A percentile compares a stretch with the other conserved stretches of the same genome.
Evolutionary conservation across 1,139 yeast species (phyloP).

Genomic region (Suhomyces choctaworum): DNA sequence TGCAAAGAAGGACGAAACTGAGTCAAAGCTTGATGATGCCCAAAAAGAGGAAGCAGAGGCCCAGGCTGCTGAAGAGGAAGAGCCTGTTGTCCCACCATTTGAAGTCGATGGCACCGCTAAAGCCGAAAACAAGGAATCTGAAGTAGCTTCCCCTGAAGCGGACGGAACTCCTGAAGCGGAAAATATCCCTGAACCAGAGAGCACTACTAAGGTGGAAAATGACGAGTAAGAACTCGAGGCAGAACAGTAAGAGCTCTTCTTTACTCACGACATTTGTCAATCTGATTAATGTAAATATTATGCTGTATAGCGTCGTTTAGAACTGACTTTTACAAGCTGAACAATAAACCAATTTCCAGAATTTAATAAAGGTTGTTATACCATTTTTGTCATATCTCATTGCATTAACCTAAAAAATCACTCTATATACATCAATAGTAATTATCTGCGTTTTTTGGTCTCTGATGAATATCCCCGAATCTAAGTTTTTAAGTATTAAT

Average conservation of each 20-base stretch:
- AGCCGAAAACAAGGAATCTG: constrained; percentile 1
- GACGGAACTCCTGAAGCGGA: neutral
- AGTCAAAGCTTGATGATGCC: constrained; percentile 3
- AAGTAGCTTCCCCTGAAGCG: constrained; percentile 1
- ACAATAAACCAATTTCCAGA: too few relatives aligned
- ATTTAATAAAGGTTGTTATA: too few relatives aligned
- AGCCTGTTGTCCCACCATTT: constrained; percentile 25
- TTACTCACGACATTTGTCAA: neutral
- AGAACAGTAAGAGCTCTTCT: too few relatives aligned
- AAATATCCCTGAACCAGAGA: neutral
- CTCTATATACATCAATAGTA: too few relatives aligned
- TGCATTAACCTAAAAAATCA: too few relatives aligned
- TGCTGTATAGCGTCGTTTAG: constrained; percentile 2
- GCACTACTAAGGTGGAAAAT: too few relatives aligned
- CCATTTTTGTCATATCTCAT: too few relatives aligned
- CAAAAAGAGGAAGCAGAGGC: constrained; percentile 5
- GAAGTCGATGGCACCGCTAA: constrained; percentile 21
- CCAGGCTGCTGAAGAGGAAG: constrained; percentile 9
- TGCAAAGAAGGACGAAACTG: constrained; percentile 6
- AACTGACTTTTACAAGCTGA: constrained; percentile 2
- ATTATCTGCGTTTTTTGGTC: too few relatives aligned
- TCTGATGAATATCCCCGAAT: too few relatives aligned
- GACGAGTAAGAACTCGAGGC: too few relatives aligned
- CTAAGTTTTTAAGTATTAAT: too few relatives aligned
- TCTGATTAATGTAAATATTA: neutral